A percentile compares a stretch with the other conserved stretches of the same genome.
Conservation (phyloP, 176 grass and related monocot genomes). For the Zizania latifolia region DNA sequence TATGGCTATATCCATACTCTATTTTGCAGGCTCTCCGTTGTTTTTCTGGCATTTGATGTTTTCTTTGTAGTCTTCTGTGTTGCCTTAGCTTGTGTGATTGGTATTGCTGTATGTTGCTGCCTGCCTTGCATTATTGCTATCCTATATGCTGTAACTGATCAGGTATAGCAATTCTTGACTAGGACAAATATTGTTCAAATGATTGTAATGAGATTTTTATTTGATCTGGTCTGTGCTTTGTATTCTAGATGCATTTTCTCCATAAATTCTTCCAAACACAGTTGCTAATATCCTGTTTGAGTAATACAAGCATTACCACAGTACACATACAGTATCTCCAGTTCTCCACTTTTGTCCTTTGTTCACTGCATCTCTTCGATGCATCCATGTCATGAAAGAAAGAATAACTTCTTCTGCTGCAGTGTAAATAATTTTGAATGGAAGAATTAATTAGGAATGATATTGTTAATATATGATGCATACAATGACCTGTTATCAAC, state of each 20-base stretch:
- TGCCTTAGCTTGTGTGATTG: constrained; percentile 86
- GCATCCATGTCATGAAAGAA: background rate
- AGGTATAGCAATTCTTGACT: constrained; percentile 46
- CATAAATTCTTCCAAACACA: background rate
- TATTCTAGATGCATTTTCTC: background rate
- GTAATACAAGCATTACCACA: background rate
- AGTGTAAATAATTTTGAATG: background rate
- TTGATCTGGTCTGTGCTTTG: background rate
- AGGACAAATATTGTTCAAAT: background rate
- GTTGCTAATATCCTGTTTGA: background rate
- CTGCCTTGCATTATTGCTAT: constrained; percentile 98
- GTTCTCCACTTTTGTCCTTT: background rate
- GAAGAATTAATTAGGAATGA: background rate
- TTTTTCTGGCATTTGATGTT: constrained; percentile 97
- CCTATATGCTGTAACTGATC: constrained; percentile 92
- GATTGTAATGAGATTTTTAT: background rate
- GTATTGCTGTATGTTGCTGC: constrained; percentile 95
- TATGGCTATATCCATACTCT: constrained; percentile 9
- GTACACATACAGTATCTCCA: background rate
- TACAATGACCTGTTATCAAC: background rate
- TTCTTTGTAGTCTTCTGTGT: constrained; percentile 99
- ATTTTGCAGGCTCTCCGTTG: constrained; percentile 77
- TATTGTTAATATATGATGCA: background rate
- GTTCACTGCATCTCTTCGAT: background rate
- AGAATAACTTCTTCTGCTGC: background rate